Conservation (phyloP, 2,329 filamentous ascomycete species). For the Madurella fahalii region DNA sequence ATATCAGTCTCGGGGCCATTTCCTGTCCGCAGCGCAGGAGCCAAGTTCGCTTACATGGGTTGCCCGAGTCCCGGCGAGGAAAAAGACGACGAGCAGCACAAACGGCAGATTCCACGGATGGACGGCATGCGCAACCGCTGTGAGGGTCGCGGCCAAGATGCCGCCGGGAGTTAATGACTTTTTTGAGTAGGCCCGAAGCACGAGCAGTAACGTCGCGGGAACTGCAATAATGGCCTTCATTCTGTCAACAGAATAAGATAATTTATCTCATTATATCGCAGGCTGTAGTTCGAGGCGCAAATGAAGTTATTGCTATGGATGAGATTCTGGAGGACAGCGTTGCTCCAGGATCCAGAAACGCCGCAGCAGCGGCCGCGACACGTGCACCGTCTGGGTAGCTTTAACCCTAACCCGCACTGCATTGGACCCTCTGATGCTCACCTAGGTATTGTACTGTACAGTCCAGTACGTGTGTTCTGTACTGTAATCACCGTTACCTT, state of each 20-base stretch:
- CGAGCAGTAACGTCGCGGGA: conserved; percentile 56
- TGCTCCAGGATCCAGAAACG: too few species aligned
- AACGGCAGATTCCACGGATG: conserved; percentile 96
- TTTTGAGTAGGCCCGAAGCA: conserved; percentile 64
- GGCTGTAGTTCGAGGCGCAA: too few species aligned
- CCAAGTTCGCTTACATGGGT: conserved; percentile 63
- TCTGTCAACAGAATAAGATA: background rate
- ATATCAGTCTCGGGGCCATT: conserved; percentile 5
- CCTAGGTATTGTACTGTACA: too few species aligned
- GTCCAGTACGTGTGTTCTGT: too few species aligned
- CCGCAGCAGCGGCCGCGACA: too few species aligned
- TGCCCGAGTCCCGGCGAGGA: conserved; percentile 74
- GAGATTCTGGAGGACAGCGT: too few species aligned
- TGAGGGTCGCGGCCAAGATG: conserved; percentile 66
- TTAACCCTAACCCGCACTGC: too few species aligned
- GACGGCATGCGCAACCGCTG: conserved; percentile 76
- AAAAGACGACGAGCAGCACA: conserved; percentile 76
- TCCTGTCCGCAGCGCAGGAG: background rate
- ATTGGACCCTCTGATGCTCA: too few species aligned
- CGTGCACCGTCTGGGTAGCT: too few species aligned
- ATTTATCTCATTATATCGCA: too few species aligned
- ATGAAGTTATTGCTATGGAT: too few species aligned
- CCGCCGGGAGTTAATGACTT: conserved; percentile 76
- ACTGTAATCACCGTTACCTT: too few species aligned
- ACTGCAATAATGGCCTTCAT: conserved; percentile 58